phyloP scores from a whole-genome alignment of 1,284 basidiomycete genomes.

The Cryptococcus sp. region DNA sequence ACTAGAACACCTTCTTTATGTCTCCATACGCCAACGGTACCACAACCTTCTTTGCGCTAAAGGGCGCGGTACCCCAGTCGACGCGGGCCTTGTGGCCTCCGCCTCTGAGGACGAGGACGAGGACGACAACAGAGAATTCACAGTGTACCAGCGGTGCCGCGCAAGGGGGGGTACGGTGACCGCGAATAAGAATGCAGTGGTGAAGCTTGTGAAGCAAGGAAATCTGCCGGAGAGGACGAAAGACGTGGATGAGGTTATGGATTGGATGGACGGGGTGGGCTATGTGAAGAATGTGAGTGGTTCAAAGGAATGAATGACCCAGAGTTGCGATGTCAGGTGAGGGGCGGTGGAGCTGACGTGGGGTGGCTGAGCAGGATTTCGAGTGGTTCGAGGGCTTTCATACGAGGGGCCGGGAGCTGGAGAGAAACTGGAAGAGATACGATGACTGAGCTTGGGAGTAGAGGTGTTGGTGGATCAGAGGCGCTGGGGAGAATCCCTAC shows the following conservation, averaged over 20 bases:
- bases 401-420: too few relatives aligned
- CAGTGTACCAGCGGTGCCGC: too few relatives aligned
- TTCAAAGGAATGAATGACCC: too few relatives aligned
- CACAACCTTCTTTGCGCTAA: neutral
- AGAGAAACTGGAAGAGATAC: too few relatives aligned
- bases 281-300: neutral
- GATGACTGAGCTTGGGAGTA: too few relatives aligned
- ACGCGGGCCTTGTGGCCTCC: neutral
- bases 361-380: too few relatives aligned
- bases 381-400: too few relatives aligned
- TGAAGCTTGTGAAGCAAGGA: neutral
- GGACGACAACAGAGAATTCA: too few relatives aligned
- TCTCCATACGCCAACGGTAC: neutral
- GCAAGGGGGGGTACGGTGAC: neutral
- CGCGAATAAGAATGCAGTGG: neutral
- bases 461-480: too few relatives aligned
- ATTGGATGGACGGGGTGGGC: neutral
- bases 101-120: neutral
- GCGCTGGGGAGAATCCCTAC: too few relatives aligned
- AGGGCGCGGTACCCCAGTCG: neutral
- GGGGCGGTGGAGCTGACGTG: too few relatives aligned
- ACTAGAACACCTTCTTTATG: neutral
- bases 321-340: too few relatives aligned
- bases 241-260: neutral
- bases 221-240: neutral